Evolutionary conservation across 2,329 filamentous ascomycete species (phyloP), one percentile per base, ranked within the genome.

Genomic region (Calycina herbarum): DNA sequence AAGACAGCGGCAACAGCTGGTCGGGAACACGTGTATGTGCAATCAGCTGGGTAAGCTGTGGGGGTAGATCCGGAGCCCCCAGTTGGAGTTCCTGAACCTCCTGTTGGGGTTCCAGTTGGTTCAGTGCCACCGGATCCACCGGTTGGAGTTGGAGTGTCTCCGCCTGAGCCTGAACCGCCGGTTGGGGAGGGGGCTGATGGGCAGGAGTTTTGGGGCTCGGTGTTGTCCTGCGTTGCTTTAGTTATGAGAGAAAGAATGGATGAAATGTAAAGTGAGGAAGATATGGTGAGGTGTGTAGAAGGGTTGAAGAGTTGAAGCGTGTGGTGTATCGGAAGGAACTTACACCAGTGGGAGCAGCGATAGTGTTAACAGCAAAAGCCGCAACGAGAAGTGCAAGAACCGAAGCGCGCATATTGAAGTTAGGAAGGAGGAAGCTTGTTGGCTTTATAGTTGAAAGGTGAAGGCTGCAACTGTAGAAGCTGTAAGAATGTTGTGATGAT

Each of bases 271-370:
- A 2, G 10, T 8, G 10, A 15, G 13, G 1, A 5, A 40, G 35
- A 11, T 40, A 15, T 31, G 29, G 56, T 33, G 27, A 29, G 7
- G 20, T 27, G 31, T 29, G 3, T 20, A 20, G 20, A 20, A 20
- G 20, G 20, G 20, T 20, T 20, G 20, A 20, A 20, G 20, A 20
- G 27, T n/a, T 10, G 11, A 3, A 15, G 35, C 3, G 35, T 13
- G 11, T 40, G 11, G 4, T 13, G 35, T 40, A 11, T 40, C 7
- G 35, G 11, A 40, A 11, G 11, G 11, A 40, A 40, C 38, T 27
- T 60, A 60, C 58, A 20, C 58, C 59, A 51, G 59, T 61, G 20
- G 59, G 59, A 51, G 42, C 59, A n/a, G 59, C 59, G 7, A 61
- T 51, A n/a, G 48, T 31, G 29, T 54, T 51, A 24, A 31, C 59